These are phyloP conservation scores for Closterium sp. DNA, from an alignment of 139 green algal species.

Conservation along the genomic window DNA sequence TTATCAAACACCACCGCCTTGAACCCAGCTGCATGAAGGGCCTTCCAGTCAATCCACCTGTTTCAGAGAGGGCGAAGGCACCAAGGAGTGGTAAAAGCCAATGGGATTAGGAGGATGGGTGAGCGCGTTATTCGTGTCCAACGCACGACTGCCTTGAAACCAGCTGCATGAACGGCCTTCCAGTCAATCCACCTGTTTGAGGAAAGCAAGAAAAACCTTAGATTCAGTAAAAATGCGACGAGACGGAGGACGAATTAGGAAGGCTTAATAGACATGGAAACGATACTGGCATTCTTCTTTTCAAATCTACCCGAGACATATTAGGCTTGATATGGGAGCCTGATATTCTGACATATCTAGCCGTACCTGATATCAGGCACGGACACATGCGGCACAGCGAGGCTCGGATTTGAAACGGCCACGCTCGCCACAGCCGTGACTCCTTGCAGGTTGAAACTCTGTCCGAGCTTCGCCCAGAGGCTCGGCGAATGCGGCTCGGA, in stretches of 20 bases:
- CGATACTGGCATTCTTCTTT: too few species aligned
- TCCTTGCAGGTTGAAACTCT: conserved; percentile 40
- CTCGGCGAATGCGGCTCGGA: neutral
- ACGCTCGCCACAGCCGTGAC: conserved; percentile 28
- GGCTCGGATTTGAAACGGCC: conserved; percentile 10
- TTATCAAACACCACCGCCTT: conserved; percentile 31
- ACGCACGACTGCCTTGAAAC: conserved; percentile 18
- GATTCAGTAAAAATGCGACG: too few species aligned
- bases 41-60: conserved; percentile 28
- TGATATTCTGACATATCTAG: too few species aligned
- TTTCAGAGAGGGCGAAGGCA: too few species aligned
- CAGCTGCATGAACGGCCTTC: neutral
- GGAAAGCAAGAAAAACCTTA: too few species aligned
- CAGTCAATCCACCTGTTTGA: conserved; percentile 12
- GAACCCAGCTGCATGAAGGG: conserved; percentile 11
- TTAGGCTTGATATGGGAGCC: neutral
- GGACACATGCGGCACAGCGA: conserved; percentile 36
- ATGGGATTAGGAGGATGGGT: neutral
- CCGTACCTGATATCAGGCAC: conserved; percentile 35
- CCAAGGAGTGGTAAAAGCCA: too few species aligned
- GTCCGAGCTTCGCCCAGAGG: conserved; percentile 24
- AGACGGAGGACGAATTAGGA: too few species aligned
- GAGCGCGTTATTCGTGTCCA: conserved; percentile 51
- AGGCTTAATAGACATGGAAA: too few species aligned
- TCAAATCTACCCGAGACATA: too few species aligned